Percentiles rank a stretch among this genome's conserved stretches.
Evolutionary conservation across 2,329 filamentous ascomycete species (phyloP).

Genomic region (Tolypocladium inflatum): DNA sequence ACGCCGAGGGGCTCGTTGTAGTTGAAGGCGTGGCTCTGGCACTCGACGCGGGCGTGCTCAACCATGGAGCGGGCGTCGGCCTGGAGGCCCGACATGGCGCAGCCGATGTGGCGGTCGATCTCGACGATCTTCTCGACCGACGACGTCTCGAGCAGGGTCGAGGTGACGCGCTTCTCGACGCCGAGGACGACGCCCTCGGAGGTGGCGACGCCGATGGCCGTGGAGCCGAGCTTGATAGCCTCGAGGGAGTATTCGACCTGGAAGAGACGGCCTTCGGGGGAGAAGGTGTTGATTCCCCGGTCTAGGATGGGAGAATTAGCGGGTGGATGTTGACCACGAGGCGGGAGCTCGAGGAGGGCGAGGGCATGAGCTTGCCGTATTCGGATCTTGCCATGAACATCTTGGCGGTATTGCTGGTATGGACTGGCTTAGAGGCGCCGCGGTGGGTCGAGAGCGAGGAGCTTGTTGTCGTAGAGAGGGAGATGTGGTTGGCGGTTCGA

Average conservation of each 20-base stretch:
- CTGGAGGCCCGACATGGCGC: slow-evolving; percentile 96
- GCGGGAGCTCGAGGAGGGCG: slow-evolving; percentile 12
- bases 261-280: slow-evolving; percentile 97
- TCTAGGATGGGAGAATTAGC: slow-evolving; percentile 44
- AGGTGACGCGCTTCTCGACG: slow-evolving; percentile 98
- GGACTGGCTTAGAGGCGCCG: slow-evolving; percentile 1
- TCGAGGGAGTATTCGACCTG: slow-evolving; percentile 99
- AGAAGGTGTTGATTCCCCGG: slow-evolving; percentile 99
- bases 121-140: slow-evolving; percentile 99
- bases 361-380: slow-evolving; percentile 66
- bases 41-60: slow-evolving; percentile 95
- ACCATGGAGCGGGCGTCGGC: slow-evolving; percentile 96
- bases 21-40: slow-evolving; percentile 95
- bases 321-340: not conserved
- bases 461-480: not conserved
- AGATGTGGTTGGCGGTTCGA: not conserved
- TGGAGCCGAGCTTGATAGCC: slow-evolving; percentile 98
- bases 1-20: slow-evolving; percentile 92
- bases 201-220: slow-evolving; percentile 95
- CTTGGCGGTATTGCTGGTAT: slow-evolving; percentile 39
- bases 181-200: slow-evolving; percentile 92
- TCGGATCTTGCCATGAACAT: slow-evolving; percentile 99
- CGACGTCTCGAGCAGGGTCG: slow-evolving; percentile 90
- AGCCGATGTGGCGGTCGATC: slow-evolving; percentile 97
- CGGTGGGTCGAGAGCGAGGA: not conserved